Conservation (phyloP, 108 stramenopile species). For the Nitzschia sp. region DNA sequence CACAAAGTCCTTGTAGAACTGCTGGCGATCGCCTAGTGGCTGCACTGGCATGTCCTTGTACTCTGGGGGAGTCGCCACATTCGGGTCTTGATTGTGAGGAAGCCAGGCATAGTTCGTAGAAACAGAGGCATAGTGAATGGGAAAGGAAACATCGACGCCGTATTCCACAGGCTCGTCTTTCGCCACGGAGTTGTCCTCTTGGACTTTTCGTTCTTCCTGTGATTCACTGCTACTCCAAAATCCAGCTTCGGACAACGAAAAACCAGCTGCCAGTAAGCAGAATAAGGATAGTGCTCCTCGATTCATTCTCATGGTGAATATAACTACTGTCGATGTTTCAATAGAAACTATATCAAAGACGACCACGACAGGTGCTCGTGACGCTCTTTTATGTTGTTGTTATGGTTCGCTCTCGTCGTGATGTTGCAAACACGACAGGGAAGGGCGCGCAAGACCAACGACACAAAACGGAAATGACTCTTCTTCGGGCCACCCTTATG, state of each 20-base stretch:
- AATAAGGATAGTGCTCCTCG: neutral
- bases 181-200: neutral
- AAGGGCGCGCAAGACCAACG: no score
- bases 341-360: neutral
- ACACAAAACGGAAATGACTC: no score
- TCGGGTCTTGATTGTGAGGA: constrained; percentile 70
- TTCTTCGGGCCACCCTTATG: no score
- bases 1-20: constrained; percentile 57
- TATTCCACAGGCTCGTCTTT: constrained; percentile 45
- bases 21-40: constrained; percentile 63
- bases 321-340: neutral
- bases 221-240: constrained; percentile 19
- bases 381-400: neutral
- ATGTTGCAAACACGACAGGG: no score
- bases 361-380: neutral
- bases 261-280: constrained; percentile 6
- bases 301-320: neutral
- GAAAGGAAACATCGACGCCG: constrained; percentile 86
- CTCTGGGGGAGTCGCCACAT: constrained; percentile 42
- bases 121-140: constrained; percentile 66
- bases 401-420: neutral
- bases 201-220: neutral
- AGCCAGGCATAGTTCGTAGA: constrained; percentile 82
- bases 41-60: constrained; percentile 63
- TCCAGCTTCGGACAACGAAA: neutral